These are phyloP conservation scores for Talaromyces liani DNA, from an alignment of 495 filamentous ascomycete species.

Conservation along the genomic window DNA sequence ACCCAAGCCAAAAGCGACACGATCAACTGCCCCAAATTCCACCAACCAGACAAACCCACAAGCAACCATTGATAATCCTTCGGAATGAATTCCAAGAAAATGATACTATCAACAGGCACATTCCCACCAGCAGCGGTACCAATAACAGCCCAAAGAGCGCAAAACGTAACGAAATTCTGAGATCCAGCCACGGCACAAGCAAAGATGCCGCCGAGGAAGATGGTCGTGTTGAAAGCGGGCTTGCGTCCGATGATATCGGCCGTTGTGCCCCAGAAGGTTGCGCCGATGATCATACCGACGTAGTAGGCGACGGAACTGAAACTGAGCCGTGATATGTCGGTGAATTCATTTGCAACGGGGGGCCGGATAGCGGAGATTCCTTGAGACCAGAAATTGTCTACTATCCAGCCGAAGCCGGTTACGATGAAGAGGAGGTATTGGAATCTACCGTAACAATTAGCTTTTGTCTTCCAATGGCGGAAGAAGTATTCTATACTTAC, in stretches of 20 bases:
- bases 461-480: neutral
- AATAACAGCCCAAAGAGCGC: slow-evolving; percentile 27
- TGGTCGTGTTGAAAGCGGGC: slow-evolving; percentile 25
- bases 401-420: slow-evolving; percentile 29
- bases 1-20: slow-evolving; percentile 27
- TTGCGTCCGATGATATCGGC: slow-evolving; percentile 24
- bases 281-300: slow-evolving; percentile 26
- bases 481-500: slow-evolving; percentile 11
- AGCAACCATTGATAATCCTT: slow-evolving; percentile 28
- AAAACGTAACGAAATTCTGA: slow-evolving; percentile 25
- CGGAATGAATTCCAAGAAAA: slow-evolving; percentile 25
- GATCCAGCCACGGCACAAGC: slow-evolving; percentile 22
- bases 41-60: slow-evolving; percentile 25
- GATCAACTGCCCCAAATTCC: slow-evolving; percentile 27
- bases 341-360: slow-evolving; percentile 22
- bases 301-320: slow-evolving; percentile 32
- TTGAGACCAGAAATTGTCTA: slow-evolving; percentile 29
- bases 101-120: slow-evolving; percentile 27
- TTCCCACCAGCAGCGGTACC: slow-evolving; percentile 28
- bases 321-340: slow-evolving; percentile 20
- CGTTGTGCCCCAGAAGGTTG: slow-evolving; percentile 27
- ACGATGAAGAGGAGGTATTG: slow-evolving; percentile 29
- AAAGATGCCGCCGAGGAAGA: slow-evolving; percentile 23
- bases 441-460: slow-evolving; percentile 14
- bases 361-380: slow-evolving; percentile 25